Base-by-base conservation (phyloP, 2,329 filamentous ascomycete genomes). In the Colletotrichum theobromicola region DNA sequence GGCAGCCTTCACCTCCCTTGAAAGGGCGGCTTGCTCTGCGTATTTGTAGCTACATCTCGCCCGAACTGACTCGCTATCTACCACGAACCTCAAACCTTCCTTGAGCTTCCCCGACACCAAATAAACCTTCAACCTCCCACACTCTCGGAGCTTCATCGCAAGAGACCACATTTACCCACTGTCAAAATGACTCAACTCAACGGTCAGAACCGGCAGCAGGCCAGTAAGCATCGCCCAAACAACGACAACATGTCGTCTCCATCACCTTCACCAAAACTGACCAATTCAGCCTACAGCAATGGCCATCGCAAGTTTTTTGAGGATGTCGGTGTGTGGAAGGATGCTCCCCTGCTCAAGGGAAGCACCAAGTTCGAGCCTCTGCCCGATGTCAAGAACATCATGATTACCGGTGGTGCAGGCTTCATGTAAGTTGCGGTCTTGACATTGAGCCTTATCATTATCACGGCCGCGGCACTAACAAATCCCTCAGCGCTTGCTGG, bases 331-430 rank as follows among this genome's bases (percentile, higher is more conserved):
- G 83, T 94, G 75, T 95, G 93, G 93, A 92, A 91, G 79, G 88
- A 93, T 63, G 93, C 94, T 3, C 94, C 94, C 21, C 82, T 95
- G 32, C 86, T 95, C 69, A 92, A 83, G 13, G 94, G 94, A 42
- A 92, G 88, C 77, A 94, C 93, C 75, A 91, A 90, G 77, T 96
- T 94, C 78, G 90, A 93, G 79, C 91, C 93, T 57, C 86, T 93
- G 7, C 86, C 88, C 28, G 91, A 93, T 83, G 91, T 94, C 69
- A 93, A 91, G 83, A 96, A 95, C 80, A 95, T 96, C 79, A 93
- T 96, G 89, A 90, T 97, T 76, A 96, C 94, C 24, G 94, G 94
- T 64, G 94, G 94, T 68, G 94, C 94, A 76, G 94, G 94, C 78
- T 97, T 97, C 87, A 96, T 96, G 94, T 95, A 87, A 83, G 93